phyloP scores from a whole-genome alignment of 371 early-diverging fungal genomes.

The Rhizoclosmatium hyalinum region DNA sequence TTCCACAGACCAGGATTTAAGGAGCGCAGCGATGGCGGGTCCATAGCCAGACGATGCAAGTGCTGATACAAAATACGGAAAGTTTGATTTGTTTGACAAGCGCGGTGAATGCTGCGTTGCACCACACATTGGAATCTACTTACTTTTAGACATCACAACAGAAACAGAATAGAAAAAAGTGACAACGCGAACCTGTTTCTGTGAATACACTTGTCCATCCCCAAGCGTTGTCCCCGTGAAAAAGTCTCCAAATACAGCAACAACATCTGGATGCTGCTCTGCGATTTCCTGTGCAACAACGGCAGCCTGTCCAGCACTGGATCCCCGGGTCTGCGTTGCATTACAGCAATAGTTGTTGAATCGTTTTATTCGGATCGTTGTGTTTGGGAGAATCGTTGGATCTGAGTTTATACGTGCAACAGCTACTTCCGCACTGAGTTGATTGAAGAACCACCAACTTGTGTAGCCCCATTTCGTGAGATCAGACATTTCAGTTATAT shows the following conservation, averaged over 20 bases:
- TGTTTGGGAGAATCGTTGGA: conserved; percentile 12
- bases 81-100: neutral
- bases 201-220: neutral
- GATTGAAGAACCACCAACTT: conserved; percentile 13
- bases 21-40: neutral
- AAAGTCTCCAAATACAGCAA: conserved; percentile 8
- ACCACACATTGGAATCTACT: neutral
- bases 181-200: neutral
- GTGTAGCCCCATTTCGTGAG: neutral
- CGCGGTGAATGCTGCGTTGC: neutral
- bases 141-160: neutral
- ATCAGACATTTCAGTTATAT: neutral
- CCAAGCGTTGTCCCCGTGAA: neutral
- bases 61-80: neutral
- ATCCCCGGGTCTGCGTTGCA: neutral
- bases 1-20: neutral
- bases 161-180: neutral
- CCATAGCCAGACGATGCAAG: neutral
- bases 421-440: neutral
- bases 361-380: conserved; percentile 16
- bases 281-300: neutral
- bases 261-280: conserved; percentile 1
- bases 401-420: conserved; percentile 3
- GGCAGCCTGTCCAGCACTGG: neutral
- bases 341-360: neutral